Evolutionary conservation across 257 asterid genomes (phyloP).

Genomic region (Lavandula angustifolia): DNA sequence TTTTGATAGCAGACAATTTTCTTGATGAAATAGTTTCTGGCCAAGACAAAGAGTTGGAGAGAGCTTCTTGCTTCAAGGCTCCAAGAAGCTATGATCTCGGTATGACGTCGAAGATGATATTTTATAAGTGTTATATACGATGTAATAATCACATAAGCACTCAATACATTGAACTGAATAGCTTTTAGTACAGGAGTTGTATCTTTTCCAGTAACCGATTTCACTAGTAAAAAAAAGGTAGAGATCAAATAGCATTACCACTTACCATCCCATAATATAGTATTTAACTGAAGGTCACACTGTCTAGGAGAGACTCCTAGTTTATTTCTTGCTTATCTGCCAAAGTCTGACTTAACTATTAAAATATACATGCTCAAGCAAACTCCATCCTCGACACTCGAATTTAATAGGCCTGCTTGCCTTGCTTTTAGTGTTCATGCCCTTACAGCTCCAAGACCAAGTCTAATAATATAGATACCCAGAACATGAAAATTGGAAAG

Average conservation of each 20-base stretch:
- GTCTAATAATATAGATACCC: constrained; percentile 37
- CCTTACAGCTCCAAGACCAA: constrained; percentile 57
- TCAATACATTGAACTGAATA: constrained; percentile 33
- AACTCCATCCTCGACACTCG: constrained; percentile 24
- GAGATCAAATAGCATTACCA: constrained; percentile 25
- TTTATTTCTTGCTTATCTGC: constrained; percentile 36
- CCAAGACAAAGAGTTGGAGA: too few relatives aligned
- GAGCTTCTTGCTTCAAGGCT: too few relatives aligned
- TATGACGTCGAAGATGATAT: constrained; percentile 12
- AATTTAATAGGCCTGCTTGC: constrained; percentile 27
- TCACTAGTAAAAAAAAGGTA: constrained; percentile 26
- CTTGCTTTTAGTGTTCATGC: constrained; percentile 33
- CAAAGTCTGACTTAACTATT: constrained; percentile 33
- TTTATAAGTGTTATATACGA: constrained; percentile 19
- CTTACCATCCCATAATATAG: constrained; percentile 28
- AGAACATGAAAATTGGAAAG: constrained; percentile 13
- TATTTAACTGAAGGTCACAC: constrained; percentile 40
- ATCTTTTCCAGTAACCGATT: constrained; percentile 29
- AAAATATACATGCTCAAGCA: constrained; percentile 26
- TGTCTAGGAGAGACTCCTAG: constrained; percentile 44
- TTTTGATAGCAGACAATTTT: constrained; percentile 77
- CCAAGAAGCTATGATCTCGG: too few relatives aligned
- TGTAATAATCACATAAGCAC: constrained; percentile 33
- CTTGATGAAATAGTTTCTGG: constrained; percentile 14
- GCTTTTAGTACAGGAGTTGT: constrained; percentile 29